phyloP scores from a whole-genome alignment of 176 grass and related monocot genomes.

The Cocos nucifera region DNA sequence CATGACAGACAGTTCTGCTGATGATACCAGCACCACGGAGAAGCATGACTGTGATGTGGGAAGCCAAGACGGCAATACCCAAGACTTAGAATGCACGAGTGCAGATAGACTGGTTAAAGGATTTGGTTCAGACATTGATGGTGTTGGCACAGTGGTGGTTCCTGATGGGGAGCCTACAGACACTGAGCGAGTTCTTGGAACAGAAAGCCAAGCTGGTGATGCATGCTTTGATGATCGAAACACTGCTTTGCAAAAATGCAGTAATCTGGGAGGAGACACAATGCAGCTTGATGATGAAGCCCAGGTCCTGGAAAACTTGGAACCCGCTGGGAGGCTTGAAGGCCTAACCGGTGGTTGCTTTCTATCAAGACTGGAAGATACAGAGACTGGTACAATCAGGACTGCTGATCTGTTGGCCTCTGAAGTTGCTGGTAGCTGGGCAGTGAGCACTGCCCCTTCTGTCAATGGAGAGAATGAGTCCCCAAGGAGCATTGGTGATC shows the following conservation, averaged over 20 bases:
- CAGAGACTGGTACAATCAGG: slow-evolving; percentile 33
- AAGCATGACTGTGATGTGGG: slow-evolving; percentile 38
- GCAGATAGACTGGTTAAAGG: slow-evolving; percentile 30
- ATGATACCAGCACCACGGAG: slow-evolving; percentile 40
- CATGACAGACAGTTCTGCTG: slow-evolving; percentile 33
- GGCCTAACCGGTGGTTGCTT: slow-evolving; percentile 14
- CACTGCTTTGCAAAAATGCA: slow-evolving; percentile 41
- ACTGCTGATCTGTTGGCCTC: slow-evolving; percentile 87
- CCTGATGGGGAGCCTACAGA: slow-evolving; percentile 46
- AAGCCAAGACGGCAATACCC: slow-evolving; percentile 51
- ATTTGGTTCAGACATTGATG: slow-evolving; percentile 31
- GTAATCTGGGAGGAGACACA: slow-evolving; percentile 54
- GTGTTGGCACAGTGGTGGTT: slow-evolving; percentile 24
- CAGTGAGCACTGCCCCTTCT: slow-evolving; percentile 53
- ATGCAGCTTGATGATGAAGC: slow-evolving; percentile 76
- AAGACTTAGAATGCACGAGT: slow-evolving; percentile 58
- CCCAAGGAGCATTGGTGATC: slow-evolving; percentile 37
- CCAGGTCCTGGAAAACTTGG: slow-evolving; percentile 38
- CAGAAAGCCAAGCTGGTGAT: slow-evolving; percentile 53
- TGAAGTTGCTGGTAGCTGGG: slow-evolving; percentile 92
- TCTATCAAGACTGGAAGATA: slow-evolving; percentile 38
- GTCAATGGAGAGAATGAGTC: slow-evolving; percentile 64
- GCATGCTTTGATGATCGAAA: slow-evolving; percentile 31
- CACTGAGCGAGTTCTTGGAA: slow-evolving; percentile 65
- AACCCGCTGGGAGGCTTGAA: slow-evolving; percentile 24